Conservation (phyloP, 2,329 filamentous ascomycete species). For the Apiospora arundinis region DNA sequence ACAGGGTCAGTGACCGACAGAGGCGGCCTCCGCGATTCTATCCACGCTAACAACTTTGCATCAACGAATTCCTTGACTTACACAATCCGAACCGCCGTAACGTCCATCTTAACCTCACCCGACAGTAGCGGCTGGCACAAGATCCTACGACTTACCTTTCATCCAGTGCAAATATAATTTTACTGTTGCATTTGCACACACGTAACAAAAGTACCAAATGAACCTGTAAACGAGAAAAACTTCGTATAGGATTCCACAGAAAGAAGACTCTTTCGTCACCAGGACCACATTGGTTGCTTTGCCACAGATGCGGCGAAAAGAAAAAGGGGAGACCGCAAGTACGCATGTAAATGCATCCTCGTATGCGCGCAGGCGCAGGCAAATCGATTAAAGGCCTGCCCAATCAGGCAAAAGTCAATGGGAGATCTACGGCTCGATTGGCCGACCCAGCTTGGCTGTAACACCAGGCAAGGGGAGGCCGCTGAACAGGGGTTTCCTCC, state of each 20-base stretch:
- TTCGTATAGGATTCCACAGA: not conserved
- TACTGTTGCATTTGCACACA: not conserved
- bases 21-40: not conserved
- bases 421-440: constrained; percentile 3
- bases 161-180: not conserved
- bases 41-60: no score
- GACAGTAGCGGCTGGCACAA: no score
- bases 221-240: not conserved
- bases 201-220: not conserved
- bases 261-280: not conserved
- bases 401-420: not conserved
- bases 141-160: not conserved
- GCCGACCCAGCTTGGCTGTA: not conserved
- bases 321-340: not conserved
- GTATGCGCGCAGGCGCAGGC: constrained; percentile 11
- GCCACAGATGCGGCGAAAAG: not conserved
- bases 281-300: not conserved
- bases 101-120: not conserved
- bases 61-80: not conserved
- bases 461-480: not conserved
- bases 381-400: not conserved
- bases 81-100: not conserved
- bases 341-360: not conserved
- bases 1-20: not conserved
- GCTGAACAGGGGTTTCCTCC: not conserved